Evolutionary conservation across 2,329 filamentous ascomycete genomes (phyloP), one percentile per base, ranked within the genome.

Genomic region (Zymoseptoria pseudotritici): DNA sequence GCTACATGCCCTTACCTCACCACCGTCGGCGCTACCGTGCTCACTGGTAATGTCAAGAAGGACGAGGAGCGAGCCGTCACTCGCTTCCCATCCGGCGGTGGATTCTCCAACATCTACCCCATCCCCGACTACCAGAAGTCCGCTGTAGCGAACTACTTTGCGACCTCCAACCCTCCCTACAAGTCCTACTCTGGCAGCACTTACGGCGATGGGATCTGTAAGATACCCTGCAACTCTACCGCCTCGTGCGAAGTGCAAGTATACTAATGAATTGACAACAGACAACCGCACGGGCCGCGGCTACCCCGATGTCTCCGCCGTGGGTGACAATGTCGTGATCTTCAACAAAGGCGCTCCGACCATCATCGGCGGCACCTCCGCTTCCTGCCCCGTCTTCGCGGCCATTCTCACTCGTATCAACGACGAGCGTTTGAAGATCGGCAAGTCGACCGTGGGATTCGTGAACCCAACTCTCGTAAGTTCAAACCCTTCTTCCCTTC

Each of bases 121-220:
- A 70, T 51, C 6, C 69, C 55, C 0, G 61, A 64, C n/a, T 79
- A 75, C 58, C 77, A 79, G 61, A 57, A 67, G 0, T 54, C 68
- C 2, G 75, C 74, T 1, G 76, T 79, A 1, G 53, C 42, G 17
- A 60, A 63, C 10, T 79, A 76, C 75, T 71, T 72, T 26, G 56
- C 56, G 11, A 63, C 61, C 13, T 58, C 67, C 61, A 64, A 65
- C 7, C 67, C 69, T 8, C 58, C 62, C 8, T 70, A 73, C 58
- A 65, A 64, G 13, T 66, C 61, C 58, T 69, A 71, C 59, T 78
- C 55, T 69, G 71, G 84, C 61, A 79, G 77, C 64, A 82, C 79
- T 3, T 84, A 85, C 67, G 80, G 80, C 53, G 79, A 79, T 50
- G 76, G 62, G 50, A 57, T 59, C 19, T 63, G 42, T 24, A 24